Percentiles rank a stretch among this genome's conserved stretches.
These are phyloP conservation scores for Pestalotiopsis sp. DNA, from an alignment of 2,329 filamentous ascomycete species.

Conservation along the genomic window DNA sequence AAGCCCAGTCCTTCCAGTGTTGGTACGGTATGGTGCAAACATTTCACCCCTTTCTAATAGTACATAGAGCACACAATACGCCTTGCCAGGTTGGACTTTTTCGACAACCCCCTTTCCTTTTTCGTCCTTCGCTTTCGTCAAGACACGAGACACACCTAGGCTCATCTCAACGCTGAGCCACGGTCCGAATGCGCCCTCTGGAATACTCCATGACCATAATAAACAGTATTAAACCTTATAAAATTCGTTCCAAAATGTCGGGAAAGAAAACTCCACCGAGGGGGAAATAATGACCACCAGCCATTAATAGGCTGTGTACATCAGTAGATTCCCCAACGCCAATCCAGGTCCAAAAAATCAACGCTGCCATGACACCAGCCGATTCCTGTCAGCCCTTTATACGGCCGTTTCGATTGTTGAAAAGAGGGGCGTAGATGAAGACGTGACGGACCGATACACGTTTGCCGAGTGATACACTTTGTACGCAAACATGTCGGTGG, in stretches of 20 bases:
- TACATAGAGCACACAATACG: conserved; percentile 3
- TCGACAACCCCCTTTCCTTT: neutral
- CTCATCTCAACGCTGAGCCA: neutral
- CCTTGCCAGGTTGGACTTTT: conserved; percentile 1
- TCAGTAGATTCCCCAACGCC: conserved; percentile 11
- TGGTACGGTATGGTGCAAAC: neutral
- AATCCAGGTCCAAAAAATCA: conserved; percentile 2
- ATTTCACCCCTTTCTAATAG: conserved; percentile 1
- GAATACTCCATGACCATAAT: neutral
- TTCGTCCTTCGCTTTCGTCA: neutral
- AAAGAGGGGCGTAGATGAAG: conserved; percentile 5
- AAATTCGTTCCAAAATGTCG: neutral
- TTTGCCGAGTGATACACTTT: neutral
- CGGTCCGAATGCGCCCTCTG: neutral
- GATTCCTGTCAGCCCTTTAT: conserved; percentile 4
- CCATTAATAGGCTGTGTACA: conserved; percentile 5
- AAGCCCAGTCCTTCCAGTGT: neutral
- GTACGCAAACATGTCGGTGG: conserved; percentile 3
- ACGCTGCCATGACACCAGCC: conserved; percentile 13
- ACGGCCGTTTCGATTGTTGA: neutral
- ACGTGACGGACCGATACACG: conserved; percentile 4
- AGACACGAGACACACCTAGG: neutral
- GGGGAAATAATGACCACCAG: neutral
- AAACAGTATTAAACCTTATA: neutral
- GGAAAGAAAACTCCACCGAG: neutral